These are phyloP conservation scores for Ophiostoma pallidulum DNA, from an alignment of 2,329 filamentous ascomycete genomes.

Conservation along the genomic window DNA sequence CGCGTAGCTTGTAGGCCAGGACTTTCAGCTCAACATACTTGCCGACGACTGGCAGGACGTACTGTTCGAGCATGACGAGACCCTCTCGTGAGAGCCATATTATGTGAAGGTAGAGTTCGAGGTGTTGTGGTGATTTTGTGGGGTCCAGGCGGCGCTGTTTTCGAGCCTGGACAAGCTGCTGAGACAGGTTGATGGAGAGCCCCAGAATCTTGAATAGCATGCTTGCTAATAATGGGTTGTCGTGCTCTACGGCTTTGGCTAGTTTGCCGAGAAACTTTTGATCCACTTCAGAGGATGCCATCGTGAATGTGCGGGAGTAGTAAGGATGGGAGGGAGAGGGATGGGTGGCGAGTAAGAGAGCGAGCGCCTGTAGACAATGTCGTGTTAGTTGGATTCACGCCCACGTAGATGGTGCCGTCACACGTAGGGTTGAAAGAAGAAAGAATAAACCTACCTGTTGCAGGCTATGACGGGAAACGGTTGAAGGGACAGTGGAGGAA, in stretches of 20 bases:
- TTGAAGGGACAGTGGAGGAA: too few species aligned
- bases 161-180: constrained; percentile 72
- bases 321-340: too few species aligned
- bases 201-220: constrained; percentile 89
- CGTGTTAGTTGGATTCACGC: too few species aligned
- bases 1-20: constrained; percentile 80
- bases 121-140: constrained; percentile 65
- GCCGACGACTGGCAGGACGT: constrained; percentile 75
- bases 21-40: constrained; percentile 78
- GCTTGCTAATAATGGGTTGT: constrained; percentile 68
- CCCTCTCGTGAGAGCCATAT: constrained; percentile 94
- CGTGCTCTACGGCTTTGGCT: constrained; percentile 66
- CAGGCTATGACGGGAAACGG: too few species aligned
- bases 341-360: background rate
- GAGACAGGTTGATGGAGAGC: constrained; percentile 77
- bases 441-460: too few species aligned
- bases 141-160: constrained; percentile 75
- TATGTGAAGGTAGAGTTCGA: constrained; percentile 79
- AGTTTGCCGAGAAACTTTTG: constrained; percentile 92
- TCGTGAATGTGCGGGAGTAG: constrained; percentile 30
- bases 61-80: constrained; percentile 74
- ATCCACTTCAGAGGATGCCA: constrained; percentile 96
- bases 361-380: too few species aligned
- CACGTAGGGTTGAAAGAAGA: too few species aligned
- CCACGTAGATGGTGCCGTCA: too few species aligned